Conservation (phyloP, 768 basidiomycete species). For the Amanita inopinata region DNA sequence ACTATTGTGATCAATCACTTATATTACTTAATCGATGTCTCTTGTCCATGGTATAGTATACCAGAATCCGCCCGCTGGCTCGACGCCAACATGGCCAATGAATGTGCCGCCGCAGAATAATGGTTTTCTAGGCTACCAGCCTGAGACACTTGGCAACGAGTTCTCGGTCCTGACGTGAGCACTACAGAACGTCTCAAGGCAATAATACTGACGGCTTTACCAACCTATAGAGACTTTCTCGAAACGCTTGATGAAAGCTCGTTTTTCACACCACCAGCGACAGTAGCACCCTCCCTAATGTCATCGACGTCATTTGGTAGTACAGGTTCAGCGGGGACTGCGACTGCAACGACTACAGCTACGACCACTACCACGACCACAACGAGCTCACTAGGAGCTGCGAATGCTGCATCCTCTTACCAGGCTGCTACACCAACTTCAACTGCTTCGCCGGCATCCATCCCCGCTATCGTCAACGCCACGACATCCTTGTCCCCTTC, state of each 20-base stretch:
- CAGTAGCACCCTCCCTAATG: constrained; percentile 39
- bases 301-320: constrained; percentile 27
- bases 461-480: background rate
- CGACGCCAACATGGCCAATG: constrained; percentile 46
- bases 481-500: background rate
- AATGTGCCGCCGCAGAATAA: constrained; percentile 28
- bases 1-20: background rate
- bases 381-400: background rate
- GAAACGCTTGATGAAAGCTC: constrained; percentile 80
- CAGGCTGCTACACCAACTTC: background rate
- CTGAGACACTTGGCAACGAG: constrained; percentile 71
- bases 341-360: constrained; percentile 8
- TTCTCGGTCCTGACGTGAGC: constrained; percentile 73
- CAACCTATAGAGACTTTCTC: constrained; percentile 60
- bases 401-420: constrained; percentile 8
- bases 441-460: constrained; percentile 1
- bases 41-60: constrained; percentile 28
- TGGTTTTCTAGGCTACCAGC: constrained; percentile 54
- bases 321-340: constrained; percentile 9
- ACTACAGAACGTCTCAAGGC: background rate
- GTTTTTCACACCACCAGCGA: constrained; percentile 60
- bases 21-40: background rate
- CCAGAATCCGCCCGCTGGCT: constrained; percentile 22
- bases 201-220: constrained; percentile 5
- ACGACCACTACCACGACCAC: constrained; percentile 8